Conservation (phyloP, 352 stramenopile species). For the Phytopythium boreale region DNA sequence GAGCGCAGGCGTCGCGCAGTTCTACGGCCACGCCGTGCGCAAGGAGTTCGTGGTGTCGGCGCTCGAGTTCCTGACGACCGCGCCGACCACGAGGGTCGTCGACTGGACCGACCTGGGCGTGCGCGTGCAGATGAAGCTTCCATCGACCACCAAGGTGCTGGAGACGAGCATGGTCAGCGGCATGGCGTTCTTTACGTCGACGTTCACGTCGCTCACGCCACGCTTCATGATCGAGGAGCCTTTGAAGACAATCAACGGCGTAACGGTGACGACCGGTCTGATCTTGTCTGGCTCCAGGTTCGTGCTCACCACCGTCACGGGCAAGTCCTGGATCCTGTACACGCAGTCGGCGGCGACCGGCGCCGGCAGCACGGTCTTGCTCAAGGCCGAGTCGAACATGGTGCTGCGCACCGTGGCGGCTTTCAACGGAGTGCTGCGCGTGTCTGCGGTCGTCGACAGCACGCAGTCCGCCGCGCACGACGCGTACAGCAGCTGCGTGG, state of each 20-base stretch:
- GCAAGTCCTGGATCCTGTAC: constrained; percentile 63
- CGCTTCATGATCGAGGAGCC: constrained; percentile 47
- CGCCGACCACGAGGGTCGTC: constrained; percentile 44
- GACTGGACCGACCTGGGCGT: constrained; percentile 71
- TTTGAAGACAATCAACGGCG: constrained; percentile 52
- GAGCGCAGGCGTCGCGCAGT: constrained; percentile 33
- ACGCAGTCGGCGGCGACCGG: constrained; percentile 17
- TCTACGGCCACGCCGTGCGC: constrained; percentile 55
- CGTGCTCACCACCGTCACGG: constrained; percentile 44
- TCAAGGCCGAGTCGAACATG: constrained; percentile 45
- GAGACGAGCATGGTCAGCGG: constrained; percentile 56
- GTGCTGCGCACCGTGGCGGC: constrained; percentile 24
- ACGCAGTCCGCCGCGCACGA: constrained; percentile 54
- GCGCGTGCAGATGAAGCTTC: constrained; percentile 36
- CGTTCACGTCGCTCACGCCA: constrained; percentile 51
- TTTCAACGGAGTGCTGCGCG: constrained; percentile 43
- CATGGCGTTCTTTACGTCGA: constrained; percentile 72
- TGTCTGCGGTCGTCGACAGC: constrained; percentile 35
- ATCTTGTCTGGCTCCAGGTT: constrained; percentile 41
- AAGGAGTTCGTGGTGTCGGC: constrained; percentile 67
- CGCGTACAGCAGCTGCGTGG: constrained; percentile 59
- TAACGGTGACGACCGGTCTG: constrained; percentile 18
- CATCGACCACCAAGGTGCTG: constrained; percentile 23
- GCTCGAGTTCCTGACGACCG: constrained; percentile 39
- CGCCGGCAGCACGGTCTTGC: constrained; percentile 17